phyloP scores from a whole-genome alignment of 495 filamentous ascomycete genomes.

The Xanthoparmelia taractica region DNA sequence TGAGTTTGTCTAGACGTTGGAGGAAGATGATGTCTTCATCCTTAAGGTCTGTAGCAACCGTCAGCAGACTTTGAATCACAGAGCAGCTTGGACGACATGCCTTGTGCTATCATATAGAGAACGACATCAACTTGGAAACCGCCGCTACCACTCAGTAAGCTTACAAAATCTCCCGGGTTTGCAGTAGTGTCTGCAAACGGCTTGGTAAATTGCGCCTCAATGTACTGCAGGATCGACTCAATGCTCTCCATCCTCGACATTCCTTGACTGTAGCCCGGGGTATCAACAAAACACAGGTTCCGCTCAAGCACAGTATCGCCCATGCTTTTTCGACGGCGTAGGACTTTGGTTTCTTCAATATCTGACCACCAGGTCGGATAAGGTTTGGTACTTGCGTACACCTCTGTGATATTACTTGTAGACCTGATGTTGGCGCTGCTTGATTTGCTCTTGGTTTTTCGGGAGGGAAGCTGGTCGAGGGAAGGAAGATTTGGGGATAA shows the following conservation, averaged over 20 bases:
- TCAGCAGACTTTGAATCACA: conserved; percentile 21
- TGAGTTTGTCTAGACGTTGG: conserved; percentile 62
- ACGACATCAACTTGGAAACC: conserved; percentile 85
- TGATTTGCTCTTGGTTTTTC: conserved; percentile 28
- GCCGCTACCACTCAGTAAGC: conserved; percentile 74
- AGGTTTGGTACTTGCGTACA: conserved; percentile 86
- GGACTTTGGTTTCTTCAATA: conserved; percentile 61
- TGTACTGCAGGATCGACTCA: conserved; percentile 62
- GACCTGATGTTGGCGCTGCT: conserved; percentile 28
- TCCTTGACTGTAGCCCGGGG: conserved; percentile 59
- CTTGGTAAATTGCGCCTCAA: conserved; percentile 63
- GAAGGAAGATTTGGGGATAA: conserved; percentile 42
- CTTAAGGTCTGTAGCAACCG: conserved; percentile 50
- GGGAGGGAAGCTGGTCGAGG: conserved; percentile 24
- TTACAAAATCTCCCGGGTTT: conserved; percentile 66
- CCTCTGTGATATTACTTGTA: conserved; percentile 60
- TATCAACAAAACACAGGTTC: conserved; percentile 94
- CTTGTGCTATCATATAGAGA: conserved; percentile 66
- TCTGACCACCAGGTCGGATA: conserved; percentile 97
- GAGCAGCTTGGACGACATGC: conserved; percentile 37
- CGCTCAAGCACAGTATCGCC: conserved; percentile 80
- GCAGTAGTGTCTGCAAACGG: conserved; percentile 51
- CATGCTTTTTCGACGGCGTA: conserved; percentile 68
- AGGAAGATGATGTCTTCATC: conserved; percentile 71
- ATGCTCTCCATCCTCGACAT: conserved; percentile 60